Conservation (phyloP, 2,329 filamentous ascomycete species). For the Paracoccidioides lutzii region DNA sequence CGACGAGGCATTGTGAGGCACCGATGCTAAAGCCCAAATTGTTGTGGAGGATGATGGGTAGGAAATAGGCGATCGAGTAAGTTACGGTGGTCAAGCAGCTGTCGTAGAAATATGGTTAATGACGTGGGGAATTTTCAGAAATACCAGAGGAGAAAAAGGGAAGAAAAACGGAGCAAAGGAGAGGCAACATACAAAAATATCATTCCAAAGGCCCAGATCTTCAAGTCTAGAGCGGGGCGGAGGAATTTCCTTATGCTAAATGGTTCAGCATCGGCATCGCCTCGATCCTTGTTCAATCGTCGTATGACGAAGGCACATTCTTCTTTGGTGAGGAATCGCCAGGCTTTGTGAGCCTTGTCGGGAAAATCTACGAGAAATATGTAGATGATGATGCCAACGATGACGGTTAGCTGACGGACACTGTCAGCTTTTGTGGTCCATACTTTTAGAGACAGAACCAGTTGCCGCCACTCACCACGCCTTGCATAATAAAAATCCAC, state of each 20-base stretch:
- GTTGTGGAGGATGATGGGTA: constrained; percentile 56
- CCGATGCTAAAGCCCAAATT: constrained; percentile 53
- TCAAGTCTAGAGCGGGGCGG: constrained; percentile 35
- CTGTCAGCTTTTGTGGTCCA: neutral
- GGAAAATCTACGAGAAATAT: constrained; percentile 28
- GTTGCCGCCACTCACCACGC: constrained; percentile 15
- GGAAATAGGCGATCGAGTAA: constrained; percentile 69
- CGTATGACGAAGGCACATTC: constrained; percentile 39
- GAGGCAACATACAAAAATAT: constrained; percentile 32
- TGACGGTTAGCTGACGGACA: constrained; percentile 14
- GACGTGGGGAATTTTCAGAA: neutral
- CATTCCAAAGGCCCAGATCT: constrained; percentile 43
- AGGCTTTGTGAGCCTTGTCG: constrained; percentile 20
- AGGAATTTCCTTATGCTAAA: constrained; percentile 33
- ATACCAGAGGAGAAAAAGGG: neutral
- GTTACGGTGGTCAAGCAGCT: constrained; percentile 57
- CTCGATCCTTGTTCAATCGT: constrained; percentile 40
- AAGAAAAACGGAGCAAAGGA: neutral
- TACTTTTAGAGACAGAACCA: neutral
- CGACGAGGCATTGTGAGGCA: constrained; percentile 55
- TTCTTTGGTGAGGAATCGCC: constrained; percentile 22
- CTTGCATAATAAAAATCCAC: constrained; percentile 46
- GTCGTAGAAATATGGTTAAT: constrained; percentile 20
- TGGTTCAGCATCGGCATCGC: constrained; percentile 37
- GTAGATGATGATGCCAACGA: constrained; percentile 16